phyloP scores from a whole-genome alignment of 306 rosid genomes.

The Quercus engelmannii region DNA sequence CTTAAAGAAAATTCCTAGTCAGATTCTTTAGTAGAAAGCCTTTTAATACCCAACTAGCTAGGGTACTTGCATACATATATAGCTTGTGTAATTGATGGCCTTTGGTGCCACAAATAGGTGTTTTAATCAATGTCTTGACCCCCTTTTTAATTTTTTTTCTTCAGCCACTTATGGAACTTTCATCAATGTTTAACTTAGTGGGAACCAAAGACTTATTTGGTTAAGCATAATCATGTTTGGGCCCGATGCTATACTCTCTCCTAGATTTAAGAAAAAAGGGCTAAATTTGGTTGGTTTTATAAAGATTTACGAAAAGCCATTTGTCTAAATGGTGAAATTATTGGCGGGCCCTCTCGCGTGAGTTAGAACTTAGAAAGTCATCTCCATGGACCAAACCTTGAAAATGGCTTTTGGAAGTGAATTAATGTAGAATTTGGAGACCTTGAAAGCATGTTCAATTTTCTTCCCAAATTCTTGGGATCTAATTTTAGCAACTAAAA shows the following conservation, averaged over 20 bases:
- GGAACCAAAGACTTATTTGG: neutral
- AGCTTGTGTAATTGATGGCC: too few relatives aligned
- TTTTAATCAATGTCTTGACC: too few relatives aligned
- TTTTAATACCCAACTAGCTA: too few relatives aligned
- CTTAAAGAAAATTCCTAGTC: too few relatives aligned
- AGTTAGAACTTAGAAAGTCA: neutral
- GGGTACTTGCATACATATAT: too few relatives aligned
- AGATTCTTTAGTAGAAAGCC: too few relatives aligned
- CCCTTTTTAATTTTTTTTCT: neutral
- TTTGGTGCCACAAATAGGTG: too few relatives aligned
- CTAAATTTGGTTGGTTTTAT: neutral
- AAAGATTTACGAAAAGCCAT: neutral
- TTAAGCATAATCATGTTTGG: neutral
- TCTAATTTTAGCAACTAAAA: too few relatives aligned
- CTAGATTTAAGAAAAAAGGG: neutral
- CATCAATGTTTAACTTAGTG: neutral
- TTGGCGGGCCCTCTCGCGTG: neutral
- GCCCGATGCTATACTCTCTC: neutral
- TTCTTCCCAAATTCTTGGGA: neutral
- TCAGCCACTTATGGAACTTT: neutral
- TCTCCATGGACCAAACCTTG: neutral
- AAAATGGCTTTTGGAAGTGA: neutral
- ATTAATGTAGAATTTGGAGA: neutral
- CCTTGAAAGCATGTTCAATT: neutral
- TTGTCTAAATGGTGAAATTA: neutral